Conservation (phyloP, 345 rosid genomes). For the Viola odorata region DNA sequence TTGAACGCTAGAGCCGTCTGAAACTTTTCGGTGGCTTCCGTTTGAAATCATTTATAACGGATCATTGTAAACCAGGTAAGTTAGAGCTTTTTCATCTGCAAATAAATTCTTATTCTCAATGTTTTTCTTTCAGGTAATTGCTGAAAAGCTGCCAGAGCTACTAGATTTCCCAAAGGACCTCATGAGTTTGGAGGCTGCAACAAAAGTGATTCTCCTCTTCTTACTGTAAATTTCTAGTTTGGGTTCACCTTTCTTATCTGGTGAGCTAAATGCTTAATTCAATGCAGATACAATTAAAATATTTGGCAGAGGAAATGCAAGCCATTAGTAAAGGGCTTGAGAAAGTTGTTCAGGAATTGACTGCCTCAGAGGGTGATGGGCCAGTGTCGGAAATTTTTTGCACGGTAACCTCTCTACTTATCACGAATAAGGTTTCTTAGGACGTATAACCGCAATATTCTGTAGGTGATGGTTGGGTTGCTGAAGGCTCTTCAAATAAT, state of each 20-base stretch:
- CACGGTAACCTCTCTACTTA: slow-evolving; percentile 9
- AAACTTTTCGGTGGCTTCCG: background rate
- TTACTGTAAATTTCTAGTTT: background rate
- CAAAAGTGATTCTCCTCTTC: slow-evolving; percentile 16
- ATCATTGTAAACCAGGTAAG: background rate
- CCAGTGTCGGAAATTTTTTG: slow-evolving; percentile 20
- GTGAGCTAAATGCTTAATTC: background rate
- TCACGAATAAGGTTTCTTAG: slow-evolving; percentile 1
- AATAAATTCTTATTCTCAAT: background rate
- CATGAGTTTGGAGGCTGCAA: slow-evolving; percentile 25
- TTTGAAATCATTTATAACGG: background rate
- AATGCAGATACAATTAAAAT: slow-evolving; percentile 27
- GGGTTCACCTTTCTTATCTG: background rate
- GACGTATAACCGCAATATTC: background rate
- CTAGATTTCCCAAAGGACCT: slow-evolving; percentile 27
- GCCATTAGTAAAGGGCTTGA: slow-evolving; percentile 30
- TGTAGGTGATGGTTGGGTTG: too few species aligned
- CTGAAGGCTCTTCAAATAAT: too few species aligned
- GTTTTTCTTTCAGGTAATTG: slow-evolving; percentile 16
- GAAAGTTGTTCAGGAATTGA: slow-evolving; percentile 28
- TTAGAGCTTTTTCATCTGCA: background rate
- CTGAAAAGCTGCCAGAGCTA: slow-evolving; percentile 26
- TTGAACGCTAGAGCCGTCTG: background rate
- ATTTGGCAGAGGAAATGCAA: slow-evolving; percentile 36
- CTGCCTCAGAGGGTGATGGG: slow-evolving; percentile 30